Percentiles rank a stretch among this genome's conserved stretches.
Conservation (phyloP, 1,284 basidiomycete genomes). For the Phellopilus nigrolimitatus region DNA sequence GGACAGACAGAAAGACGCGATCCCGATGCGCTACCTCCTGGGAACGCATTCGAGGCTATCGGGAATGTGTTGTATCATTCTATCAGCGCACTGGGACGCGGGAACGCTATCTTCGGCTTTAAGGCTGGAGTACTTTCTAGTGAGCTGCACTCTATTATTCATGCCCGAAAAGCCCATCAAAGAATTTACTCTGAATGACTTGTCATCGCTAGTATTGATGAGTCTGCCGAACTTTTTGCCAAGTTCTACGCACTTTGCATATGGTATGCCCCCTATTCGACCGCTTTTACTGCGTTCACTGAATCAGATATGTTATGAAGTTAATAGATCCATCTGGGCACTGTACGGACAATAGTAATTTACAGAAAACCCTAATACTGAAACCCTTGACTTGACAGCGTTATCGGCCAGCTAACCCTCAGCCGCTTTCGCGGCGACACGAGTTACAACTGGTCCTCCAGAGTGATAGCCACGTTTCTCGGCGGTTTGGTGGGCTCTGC, state of each 20-base stretch:
- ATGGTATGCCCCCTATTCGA: constrained; percentile 13
- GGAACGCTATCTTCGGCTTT: constrained; percentile 68
- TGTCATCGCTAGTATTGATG: constrained; percentile 42
- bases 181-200: background rate
- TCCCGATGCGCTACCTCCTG: constrained; percentile 71
- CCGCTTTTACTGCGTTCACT: background rate
- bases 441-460: constrained; percentile 58
- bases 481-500: constrained; percentile 66
- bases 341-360: constrained; percentile 25
- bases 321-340: constrained; percentile 33
- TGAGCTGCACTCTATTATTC: constrained; percentile 23
- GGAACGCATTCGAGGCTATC: constrained; percentile 48
- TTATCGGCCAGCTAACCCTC: constrained; percentile 70
- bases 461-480: constrained; percentile 63
- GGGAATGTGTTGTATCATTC: constrained; percentile 44
- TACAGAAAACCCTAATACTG: background rate
- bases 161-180: too few relatives aligned
- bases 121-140: constrained; percentile 74
- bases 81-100: constrained; percentile 40
- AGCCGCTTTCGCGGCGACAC: constrained; percentile 76
- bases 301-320: constrained; percentile 19
- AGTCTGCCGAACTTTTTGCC: constrained; percentile 42
- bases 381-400: constrained; percentile 32
- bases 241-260: constrained; percentile 18
- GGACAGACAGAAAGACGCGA: constrained; percentile 56